phyloP scores from a whole-genome alignment of 306 rosid species.

The Pueraria montana region DNA sequence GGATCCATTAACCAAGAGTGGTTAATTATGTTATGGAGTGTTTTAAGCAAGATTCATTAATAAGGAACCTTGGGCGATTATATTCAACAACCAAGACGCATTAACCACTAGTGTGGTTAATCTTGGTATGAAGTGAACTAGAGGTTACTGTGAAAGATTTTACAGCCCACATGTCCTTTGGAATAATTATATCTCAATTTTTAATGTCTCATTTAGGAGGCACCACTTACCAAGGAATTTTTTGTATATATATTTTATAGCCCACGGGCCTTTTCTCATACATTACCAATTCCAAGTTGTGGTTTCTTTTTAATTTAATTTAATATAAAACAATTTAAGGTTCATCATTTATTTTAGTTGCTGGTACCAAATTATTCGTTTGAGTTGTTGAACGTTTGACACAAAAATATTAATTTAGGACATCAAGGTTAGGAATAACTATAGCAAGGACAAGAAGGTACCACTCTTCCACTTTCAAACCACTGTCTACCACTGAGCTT shows the following conservation, averaged over 20 bases:
- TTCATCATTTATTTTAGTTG: constrained; percentile 14
- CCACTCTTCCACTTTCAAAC: constrained; percentile 97
- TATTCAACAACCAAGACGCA: constrained; percentile 18
- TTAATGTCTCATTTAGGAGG: constrained; percentile 11
- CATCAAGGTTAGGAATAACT: constrained; percentile 24
- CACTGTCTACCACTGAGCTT: constrained; percentile 93
- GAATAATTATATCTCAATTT: constrained; percentile 12
- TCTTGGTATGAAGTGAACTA: constrained; percentile 21
- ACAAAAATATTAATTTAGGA: constrained; percentile 5
- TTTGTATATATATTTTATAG: background rate
- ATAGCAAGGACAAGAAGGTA: constrained; percentile 45
- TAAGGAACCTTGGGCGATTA: background rate
- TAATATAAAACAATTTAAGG: constrained; percentile 21
- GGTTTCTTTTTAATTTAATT: constrained; percentile 9
- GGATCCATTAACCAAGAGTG: constrained; percentile 12
- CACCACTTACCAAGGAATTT: background rate
- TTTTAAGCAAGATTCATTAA: background rate
- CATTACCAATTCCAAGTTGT: background rate
- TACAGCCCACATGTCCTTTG: background rate
- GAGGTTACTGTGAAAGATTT: background rate
- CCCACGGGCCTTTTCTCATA: background rate
- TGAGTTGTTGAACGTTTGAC: background rate
- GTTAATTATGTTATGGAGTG: constrained; percentile 25
- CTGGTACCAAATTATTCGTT: background rate
- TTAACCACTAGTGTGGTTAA: background rate